These are phyloP conservation scores for Endocalyx cinctus DNA, from an alignment of 2,329 filamentous ascomycete genomes.

Conservation along the genomic window DNA sequence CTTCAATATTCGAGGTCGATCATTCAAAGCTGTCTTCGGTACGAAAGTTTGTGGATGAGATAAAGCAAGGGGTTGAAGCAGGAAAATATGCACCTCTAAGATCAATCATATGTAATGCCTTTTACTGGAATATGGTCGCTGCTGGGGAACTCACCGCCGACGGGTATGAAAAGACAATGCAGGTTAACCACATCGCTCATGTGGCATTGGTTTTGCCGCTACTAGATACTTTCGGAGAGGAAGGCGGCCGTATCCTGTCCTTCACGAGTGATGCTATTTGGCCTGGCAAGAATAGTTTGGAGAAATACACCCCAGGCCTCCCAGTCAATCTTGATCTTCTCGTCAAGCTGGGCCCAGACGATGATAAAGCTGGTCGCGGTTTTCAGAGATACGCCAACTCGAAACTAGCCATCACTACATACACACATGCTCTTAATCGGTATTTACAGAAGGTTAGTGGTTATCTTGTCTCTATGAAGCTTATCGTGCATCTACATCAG, in stretches of 20 bases:
- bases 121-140: conserved; percentile 30
- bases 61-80: conserved; percentile 23
- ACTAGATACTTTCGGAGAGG: conserved; percentile 59
- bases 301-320: conserved; percentile 30
- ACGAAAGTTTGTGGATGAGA: conserved; percentile 25
- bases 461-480: background rate
- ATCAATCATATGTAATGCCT: conserved; percentile 37
- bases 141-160: conserved; percentile 30
- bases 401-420: conserved; percentile 3
- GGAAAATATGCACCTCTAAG: conserved; percentile 26
- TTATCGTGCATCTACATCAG: background rate
- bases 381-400: conserved; percentile 16
- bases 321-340: conserved; percentile 31
- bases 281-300: conserved; percentile 33
- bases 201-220: conserved; percentile 32
- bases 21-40: conserved; percentile 29
- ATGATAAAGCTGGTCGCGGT: conserved; percentile 28
- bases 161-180: conserved; percentile 33
- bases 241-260: conserved; percentile 19
- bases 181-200: conserved; percentile 35
- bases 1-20: conserved; percentile 30
- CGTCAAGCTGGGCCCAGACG: conserved; percentile 26
- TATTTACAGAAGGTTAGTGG: conserved; percentile 5
- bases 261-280: conserved; percentile 31
- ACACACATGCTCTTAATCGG: conserved; percentile 5